Evolutionary conservation across 805 yeast species (phyloP).

Genomic region (Nematodospora valgi): DNA sequence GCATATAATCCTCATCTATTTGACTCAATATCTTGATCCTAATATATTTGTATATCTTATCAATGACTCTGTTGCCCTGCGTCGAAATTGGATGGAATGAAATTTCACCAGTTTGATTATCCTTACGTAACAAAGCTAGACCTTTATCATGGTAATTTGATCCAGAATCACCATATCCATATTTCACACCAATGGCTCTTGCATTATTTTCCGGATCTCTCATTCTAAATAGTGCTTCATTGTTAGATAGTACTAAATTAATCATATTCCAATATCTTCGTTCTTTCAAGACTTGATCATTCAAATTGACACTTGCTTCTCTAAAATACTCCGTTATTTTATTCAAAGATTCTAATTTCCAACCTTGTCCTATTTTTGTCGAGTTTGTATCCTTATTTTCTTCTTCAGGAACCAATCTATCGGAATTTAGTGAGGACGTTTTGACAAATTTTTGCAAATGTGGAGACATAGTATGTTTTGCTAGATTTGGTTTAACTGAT

Average conservation of each 20-base stretch:
- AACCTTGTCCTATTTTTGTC: conserved; percentile 59
- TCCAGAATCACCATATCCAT: conserved; percentile 91
- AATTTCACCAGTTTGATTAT: conserved; percentile 31
- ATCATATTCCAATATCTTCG: conserved; percentile 59
- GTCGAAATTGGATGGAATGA: conserved; percentile 28
- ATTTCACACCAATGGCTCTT: conserved; percentile 72
- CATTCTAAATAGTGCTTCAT: conserved; percentile 66
- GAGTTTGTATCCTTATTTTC: conserved; percentile 24
- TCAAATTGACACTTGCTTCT: conserved; percentile 49
- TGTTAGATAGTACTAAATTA: conserved; percentile 43
- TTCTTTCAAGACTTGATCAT: conserved; percentile 58
- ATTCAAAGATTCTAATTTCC: conserved; percentile 74
- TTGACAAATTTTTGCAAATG: conserved; percentile 72
- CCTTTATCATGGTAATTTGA: conserved; percentile 74
- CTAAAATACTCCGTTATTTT: conserved; percentile 52
- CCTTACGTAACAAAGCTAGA: conserved; percentile 62
- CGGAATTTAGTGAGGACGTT: conserved; percentile 65
- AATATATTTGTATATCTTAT: conserved; percentile 45
- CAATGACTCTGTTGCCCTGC: conserved; percentile 26
- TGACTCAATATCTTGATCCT: conserved; percentile 58
- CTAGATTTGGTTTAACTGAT: conserved; percentile 79
- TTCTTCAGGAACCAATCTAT: conserved; percentile 27
- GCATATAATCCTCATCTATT: conserved; percentile 48
- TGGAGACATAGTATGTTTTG: conserved; percentile 84
- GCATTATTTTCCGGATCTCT: conserved; percentile 46